phyloP scores from a whole-genome alignment of 2,329 filamentous ascomycete genomes.

The Trichoderma guizhouense region DNA sequence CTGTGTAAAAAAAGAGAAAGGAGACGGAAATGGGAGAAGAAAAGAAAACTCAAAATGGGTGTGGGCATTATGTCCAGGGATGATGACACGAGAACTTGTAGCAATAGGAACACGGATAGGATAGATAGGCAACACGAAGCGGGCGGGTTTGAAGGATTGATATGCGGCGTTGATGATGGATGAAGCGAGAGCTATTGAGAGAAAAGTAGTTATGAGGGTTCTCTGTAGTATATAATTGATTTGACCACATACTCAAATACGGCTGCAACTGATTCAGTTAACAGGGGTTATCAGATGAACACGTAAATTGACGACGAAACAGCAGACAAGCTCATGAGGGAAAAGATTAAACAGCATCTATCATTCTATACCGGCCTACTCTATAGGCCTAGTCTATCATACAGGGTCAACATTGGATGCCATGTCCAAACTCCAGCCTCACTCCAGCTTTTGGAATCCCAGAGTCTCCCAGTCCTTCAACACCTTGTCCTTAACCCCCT shows the following conservation, averaged over 20 bases:
- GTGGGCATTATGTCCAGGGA: not conserved
- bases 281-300: not conserved
- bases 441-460: not conserved
- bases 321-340: not conserved
- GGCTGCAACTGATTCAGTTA: not conserved
- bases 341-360: not conserved
- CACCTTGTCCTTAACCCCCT: constrained; percentile 39
- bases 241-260: not conserved
- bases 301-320: not conserved
- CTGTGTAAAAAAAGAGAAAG: not conserved
- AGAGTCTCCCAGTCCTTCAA: constrained; percentile 20
- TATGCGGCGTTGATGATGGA: not conserved
- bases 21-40: too few relatives aligned
- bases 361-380: not conserved
- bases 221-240: not conserved
- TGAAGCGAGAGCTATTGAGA: not conserved
- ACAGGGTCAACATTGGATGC: not conserved
- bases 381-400: not conserved
- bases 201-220: not conserved
- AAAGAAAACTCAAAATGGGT: not conserved
- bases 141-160: not conserved
- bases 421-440: not conserved
- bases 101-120: not conserved
- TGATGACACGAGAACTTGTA: not conserved
- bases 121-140: not conserved